Evolutionary conservation across 2,329 filamentous ascomycete species (phyloP).

Genomic region (Aspergillus ochraceoroseus): DNA sequence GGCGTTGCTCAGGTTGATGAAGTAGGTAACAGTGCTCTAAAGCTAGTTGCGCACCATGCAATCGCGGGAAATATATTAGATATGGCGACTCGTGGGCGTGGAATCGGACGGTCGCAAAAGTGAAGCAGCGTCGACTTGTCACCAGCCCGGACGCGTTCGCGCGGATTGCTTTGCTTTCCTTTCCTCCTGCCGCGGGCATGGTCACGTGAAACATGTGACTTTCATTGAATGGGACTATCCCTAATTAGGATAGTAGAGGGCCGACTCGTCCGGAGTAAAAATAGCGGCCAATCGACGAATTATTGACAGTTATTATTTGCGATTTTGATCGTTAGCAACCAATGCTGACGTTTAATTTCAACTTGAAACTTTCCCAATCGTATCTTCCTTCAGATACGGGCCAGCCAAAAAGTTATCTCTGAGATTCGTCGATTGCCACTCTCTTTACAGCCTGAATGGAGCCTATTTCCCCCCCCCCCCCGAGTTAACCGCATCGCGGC

Average conservation of each 20-base stretch:
- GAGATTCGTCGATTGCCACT: no score
- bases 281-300: no score
- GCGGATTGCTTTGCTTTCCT: not conserved
- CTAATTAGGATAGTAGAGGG: no score
- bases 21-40: not conserved
- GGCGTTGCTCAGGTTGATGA: not conserved
- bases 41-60: not conserved
- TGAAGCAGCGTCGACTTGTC: not conserved
- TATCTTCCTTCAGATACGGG: no score
- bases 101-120: conserved; percentile 5
- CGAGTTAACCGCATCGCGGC: not conserved
- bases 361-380: no score
- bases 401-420: no score
- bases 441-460: not conserved
- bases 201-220: conserved; percentile 1
- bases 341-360: no score
- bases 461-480: not conserved
- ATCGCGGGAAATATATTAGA: not conserved
- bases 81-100: not conserved
- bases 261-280: no score
- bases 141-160: conserved; percentile 11
- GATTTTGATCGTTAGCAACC: no score
- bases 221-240: not conserved
- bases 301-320: no score
- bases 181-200: not conserved